These are phyloP conservation scores for Pythium diclinum DNA, from an alignment of 352 stramenopile genomes.

Conservation along the genomic window DNA sequence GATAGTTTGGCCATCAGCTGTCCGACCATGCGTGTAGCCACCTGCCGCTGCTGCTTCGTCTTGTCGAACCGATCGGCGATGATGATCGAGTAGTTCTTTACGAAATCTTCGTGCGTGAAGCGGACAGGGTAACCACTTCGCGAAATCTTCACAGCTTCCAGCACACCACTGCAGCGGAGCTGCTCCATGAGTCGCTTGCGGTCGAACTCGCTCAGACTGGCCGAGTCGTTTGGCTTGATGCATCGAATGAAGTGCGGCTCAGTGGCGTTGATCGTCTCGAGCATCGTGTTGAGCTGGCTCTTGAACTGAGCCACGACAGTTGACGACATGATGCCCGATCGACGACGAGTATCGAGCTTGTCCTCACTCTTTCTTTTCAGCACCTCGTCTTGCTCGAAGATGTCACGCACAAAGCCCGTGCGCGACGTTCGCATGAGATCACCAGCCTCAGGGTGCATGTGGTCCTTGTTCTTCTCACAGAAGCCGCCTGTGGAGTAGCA, in stretches of 20 bases:
- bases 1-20: constrained; percentile 38
- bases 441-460: constrained; percentile 79
- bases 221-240: constrained; percentile 86
- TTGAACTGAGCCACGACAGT: constrained; percentile 93
- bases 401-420: constrained; percentile 58
- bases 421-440: constrained; percentile 70
- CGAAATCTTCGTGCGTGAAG: constrained; percentile 91
- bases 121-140: constrained; percentile 92
- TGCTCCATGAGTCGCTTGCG: constrained; percentile 73
- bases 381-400: constrained; percentile 53
- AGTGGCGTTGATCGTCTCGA: constrained; percentile 93
- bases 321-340: constrained; percentile 79
- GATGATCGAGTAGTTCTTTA: constrained; percentile 80
- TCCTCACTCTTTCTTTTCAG: constrained; percentile 35
- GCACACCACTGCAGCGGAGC: constrained; percentile 80
- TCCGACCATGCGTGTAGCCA: constrained; percentile 47
- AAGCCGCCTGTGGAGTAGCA: constrained; percentile 81
- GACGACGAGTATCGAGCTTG: constrained; percentile 35
- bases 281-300: constrained; percentile 88
- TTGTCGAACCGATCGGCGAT: constrained; percentile 40
- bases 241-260: constrained; percentile 92
- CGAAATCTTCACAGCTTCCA: constrained; percentile 89
- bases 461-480: constrained; percentile 89
- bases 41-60: constrained; percentile 46
- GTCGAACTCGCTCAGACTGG: constrained; percentile 59